These are phyloP conservation scores for Fusarium sp. DNA, from an alignment of 2,329 filamentous ascomycete species.

Conservation along the genomic window DNA sequence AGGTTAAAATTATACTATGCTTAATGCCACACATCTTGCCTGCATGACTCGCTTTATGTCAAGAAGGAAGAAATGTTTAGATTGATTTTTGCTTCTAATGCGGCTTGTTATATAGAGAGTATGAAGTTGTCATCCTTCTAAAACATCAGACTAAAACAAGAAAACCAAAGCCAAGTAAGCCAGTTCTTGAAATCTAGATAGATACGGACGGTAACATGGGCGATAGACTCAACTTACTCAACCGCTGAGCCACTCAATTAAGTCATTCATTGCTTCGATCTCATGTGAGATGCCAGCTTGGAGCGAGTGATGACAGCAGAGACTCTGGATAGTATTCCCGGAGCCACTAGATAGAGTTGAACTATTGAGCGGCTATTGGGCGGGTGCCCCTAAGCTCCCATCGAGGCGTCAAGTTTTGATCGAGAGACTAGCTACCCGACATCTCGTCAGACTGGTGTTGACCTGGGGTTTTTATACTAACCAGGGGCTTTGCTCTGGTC, in stretches of 20 bases:
- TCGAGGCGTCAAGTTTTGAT: constrained; percentile 7
- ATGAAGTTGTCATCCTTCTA: too few relatives aligned
- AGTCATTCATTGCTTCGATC: background rate
- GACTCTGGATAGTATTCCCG: background rate
- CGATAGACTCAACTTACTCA: too few relatives aligned
- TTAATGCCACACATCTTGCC: too few relatives aligned
- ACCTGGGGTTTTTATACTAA: background rate
- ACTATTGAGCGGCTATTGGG: constrained; percentile 3
- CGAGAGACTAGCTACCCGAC: background rate
- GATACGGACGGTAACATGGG: too few relatives aligned
- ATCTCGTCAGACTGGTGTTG: background rate
- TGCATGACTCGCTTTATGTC: too few relatives aligned
- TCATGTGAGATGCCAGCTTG: background rate
- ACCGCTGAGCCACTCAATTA: background rate
- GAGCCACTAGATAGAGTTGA: background rate
- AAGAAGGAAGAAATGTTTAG: too few relatives aligned
- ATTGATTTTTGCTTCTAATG: too few relatives aligned
- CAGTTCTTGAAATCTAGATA: too few relatives aligned
- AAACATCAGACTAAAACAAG: too few relatives aligned
- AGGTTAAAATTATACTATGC: too few relatives aligned
- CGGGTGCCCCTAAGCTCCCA: constrained; percentile 5
- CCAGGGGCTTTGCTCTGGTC: background rate
- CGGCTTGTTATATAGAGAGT: too few relatives aligned
- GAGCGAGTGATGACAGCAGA: background rate
- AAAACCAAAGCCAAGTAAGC: too few relatives aligned